phyloP scores from a whole-genome alignment of 805 yeast genomes.

The Deakozyma indianensis region DNA sequence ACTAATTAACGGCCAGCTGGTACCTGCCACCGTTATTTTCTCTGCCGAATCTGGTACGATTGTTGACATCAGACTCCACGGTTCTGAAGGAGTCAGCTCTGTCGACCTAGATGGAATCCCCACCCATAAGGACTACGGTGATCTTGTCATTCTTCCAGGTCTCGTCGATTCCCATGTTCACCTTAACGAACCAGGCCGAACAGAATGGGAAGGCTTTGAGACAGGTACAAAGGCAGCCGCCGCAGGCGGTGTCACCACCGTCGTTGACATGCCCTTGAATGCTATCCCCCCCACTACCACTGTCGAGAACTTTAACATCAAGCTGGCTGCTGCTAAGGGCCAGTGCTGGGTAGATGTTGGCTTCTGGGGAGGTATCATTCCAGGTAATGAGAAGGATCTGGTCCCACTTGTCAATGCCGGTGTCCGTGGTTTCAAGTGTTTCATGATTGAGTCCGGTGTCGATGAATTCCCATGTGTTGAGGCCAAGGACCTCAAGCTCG shows the following conservation, averaged over 20 bases:
- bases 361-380: conserved; percentile 93
- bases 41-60: conserved; percentile 37
- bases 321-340: conserved; percentile 62
- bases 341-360: conserved; percentile 90
- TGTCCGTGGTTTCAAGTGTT: conserved; percentile 89
- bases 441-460: conserved; percentile 88
- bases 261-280: conserved; percentile 89
- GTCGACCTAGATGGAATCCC: conserved; percentile 7
- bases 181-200: conserved; percentile 92
- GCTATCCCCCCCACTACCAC: conserved; percentile 95
- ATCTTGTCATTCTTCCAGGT: conserved; percentile 68
- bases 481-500: conserved; percentile 47
- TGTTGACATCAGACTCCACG: conserved; percentile 20
- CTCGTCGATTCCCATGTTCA: conserved; percentile 91
- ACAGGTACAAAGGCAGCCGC: conserved; percentile 93
- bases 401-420: conserved; percentile 71
- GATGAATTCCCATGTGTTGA: conserved; percentile 84
- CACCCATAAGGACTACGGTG: conserved; percentile 36
- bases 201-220: conserved; percentile 98
- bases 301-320: conserved; percentile 55
- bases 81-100: not conserved
- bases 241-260: conserved; percentile 92
- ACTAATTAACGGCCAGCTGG: conserved; percentile 12
- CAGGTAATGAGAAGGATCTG: conserved; percentile 55
- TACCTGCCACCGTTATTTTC: conserved; percentile 15